Conservation (phyloP, 148 eudicot species). For the Gaultheria prostrata region DNA sequence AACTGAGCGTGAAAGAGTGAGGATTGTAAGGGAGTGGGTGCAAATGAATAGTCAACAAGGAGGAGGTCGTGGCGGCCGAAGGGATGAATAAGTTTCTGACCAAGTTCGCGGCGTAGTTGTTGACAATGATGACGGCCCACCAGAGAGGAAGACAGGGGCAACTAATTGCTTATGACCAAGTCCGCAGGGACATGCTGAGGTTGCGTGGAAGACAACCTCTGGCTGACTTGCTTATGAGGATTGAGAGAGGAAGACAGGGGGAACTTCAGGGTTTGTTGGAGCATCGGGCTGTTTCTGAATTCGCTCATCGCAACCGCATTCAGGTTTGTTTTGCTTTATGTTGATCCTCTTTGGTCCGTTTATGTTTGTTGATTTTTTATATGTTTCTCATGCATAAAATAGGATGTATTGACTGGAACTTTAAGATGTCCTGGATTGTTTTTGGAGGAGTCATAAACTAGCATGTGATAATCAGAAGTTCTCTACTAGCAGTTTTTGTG, state of each 20-base stretch:
- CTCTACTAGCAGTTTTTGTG: not conserved
- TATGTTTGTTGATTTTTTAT: constrained; percentile 23
- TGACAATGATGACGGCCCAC: constrained; percentile 56
- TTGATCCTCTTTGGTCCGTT: constrained; percentile 4
- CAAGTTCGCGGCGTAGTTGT: constrained; percentile 35
- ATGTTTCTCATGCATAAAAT: not conserved
- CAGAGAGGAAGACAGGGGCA: too few species aligned
- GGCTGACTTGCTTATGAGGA: constrained; percentile 82
- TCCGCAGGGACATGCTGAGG: constrained; percentile 76
- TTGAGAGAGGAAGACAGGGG: constrained; percentile 89
- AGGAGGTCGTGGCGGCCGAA: constrained; percentile 58
- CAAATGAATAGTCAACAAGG: constrained; percentile 93
- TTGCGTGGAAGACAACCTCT: constrained; percentile 93
- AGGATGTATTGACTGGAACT: not conserved
- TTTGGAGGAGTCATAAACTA: not conserved
- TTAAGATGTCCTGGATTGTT: not conserved
- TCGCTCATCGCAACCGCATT: constrained; percentile 96
- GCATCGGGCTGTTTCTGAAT: constrained; percentile 95
- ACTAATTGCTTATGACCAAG: too few species aligned
- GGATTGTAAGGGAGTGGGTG: constrained; percentile 97
- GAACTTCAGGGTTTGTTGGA: constrained; percentile 92
- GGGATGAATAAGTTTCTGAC: constrained; percentile 57
- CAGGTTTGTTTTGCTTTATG: constrained; percentile 56
- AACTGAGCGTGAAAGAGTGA: constrained; percentile 94
- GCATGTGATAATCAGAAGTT: constrained; percentile 8